Evolutionary conservation across 2,329 filamentous ascomycete genomes (phyloP), one percentile per base, ranked within the genome.

Genomic region (Epichloe gansuensis): DNA sequence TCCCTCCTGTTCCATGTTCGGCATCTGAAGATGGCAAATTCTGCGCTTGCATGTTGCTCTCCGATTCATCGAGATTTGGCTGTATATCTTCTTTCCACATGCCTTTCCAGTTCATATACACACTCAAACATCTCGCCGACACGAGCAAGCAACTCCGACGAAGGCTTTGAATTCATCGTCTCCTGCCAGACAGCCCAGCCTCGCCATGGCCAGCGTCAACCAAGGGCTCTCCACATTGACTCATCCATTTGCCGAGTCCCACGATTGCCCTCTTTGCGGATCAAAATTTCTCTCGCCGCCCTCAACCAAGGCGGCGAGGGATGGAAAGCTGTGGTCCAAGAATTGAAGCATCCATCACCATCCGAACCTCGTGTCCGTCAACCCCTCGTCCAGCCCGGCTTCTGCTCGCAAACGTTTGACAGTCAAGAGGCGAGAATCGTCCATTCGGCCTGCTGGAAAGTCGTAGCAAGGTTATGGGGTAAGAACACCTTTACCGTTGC

Each of bases 381-480:
- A 13, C 17, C 39, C 43, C 54, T 53, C 54, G 51, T 51, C n/a
- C 37, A 42, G 9, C 46, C 54, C 7, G 44, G 54, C 1, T 45
- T 49, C 45, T 51, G 41, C 44, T n/a, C 46, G 11, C 41, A 25
- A 37, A 21, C n/a, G 25, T 46, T 52, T 23, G 49, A 42, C 21
- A 38, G 42, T 38, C 35, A 47, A 8, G 54, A 55, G 28, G 41
- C 41, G 11, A 21, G 54, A 28, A 11, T 55, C 44, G 54, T 55
- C 34, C 54, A 55, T 38, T 45, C 54, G 39, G 51, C 54, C 12
- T 55, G 54, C 48, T 55, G 54, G 54, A 37, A 35, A 9, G 48
- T 55, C 39, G 51, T 51, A n/a, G 45, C 51, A 5, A 42, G 34
- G n/a, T 15, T 55, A 21, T 55, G 54, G 54, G 51, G 51, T 25